A percentile compares a stretch with the other conserved stretches of the same genome.
These are phyloP conservation scores for Microbotryomycetes sp. DNA, from an alignment of 1,284 basidiomycete genomes.

Conservation along the genomic window DNA sequence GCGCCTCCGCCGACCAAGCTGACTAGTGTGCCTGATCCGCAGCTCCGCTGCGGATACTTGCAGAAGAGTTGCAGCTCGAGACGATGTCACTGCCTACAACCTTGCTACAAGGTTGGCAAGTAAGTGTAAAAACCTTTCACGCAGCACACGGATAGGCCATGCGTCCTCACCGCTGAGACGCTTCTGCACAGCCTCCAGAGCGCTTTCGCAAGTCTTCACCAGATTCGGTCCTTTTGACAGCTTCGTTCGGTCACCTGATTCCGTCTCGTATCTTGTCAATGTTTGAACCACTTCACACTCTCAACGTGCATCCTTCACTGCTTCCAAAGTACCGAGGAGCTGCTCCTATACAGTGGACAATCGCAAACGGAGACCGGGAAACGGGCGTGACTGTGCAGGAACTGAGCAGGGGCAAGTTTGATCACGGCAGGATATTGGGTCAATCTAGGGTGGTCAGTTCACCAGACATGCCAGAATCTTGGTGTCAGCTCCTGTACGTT, in stretches of 20 bases:
- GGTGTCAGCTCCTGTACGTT: not conserved
- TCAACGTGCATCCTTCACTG: conserved; percentile 89
- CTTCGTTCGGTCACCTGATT: conserved; percentile 87
- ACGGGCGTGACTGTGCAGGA: conserved; percentile 62
- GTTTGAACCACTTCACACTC: conserved; percentile 56
- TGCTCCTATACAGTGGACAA: conserved; percentile 81
- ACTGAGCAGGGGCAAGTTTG: conserved; percentile 42
- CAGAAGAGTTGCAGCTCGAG: conserved; percentile 18
- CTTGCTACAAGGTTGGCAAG: conserved; percentile 21
- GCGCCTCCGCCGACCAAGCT: too few species aligned
- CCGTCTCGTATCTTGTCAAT: conserved; percentile 57
- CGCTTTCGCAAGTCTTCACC: conserved; percentile 1
- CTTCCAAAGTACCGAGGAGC: conserved; percentile 84
- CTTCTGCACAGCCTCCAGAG: not conserved
- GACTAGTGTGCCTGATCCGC: too few species aligned
- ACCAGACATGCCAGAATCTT: conserved; percentile 6
- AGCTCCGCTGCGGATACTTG: conserved; percentile 29
- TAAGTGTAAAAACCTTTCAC: not conserved
- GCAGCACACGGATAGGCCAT: not conserved
- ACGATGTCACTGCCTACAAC: conserved; percentile 18
- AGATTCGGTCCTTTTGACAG: conserved; percentile 62
- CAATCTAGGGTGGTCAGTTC: conserved; percentile 38
- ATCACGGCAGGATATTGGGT: conserved; percentile 44
- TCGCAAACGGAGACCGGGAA: conserved; percentile 55
- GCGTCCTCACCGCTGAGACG: not conserved